A percentile compares a stretch with the other conserved stretches of the same genome.
Evolutionary conservation across 345 rosid species (phyloP).

Genomic region (Hibiscus mutabilis): DNA sequence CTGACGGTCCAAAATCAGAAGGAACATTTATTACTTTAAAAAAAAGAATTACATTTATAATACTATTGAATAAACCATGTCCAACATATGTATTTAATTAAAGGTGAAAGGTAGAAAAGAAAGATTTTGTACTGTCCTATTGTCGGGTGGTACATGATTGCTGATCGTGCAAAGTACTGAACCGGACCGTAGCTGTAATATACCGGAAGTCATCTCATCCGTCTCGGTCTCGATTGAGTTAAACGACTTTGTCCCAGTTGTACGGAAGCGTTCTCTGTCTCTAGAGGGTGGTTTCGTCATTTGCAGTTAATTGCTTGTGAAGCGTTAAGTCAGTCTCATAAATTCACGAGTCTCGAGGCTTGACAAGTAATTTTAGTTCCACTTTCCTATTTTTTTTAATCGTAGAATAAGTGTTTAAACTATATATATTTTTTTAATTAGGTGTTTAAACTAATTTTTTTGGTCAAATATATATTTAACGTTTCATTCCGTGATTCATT

Average conservation of each 20-base stretch:
- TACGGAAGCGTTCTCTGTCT: not conserved
- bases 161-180: not conserved
- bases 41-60: too few species aligned
- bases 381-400: too few species aligned
- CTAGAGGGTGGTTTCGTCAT: not conserved
- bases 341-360: not conserved
- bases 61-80: too few species aligned
- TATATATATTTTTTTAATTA: too few species aligned
- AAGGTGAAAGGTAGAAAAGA: not conserved
- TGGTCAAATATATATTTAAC: too few species aligned
- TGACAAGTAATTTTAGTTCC: too few species aligned
- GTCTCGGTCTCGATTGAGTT: too few species aligned
- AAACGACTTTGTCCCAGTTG: not conserved
- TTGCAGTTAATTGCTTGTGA: not conserved
- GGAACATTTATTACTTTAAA: not conserved
- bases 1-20: not conserved
- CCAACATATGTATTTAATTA: too few species aligned
- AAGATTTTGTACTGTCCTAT: not conserved
- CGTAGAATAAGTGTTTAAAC: too few species aligned
- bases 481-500: too few species aligned
- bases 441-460: too few species aligned
- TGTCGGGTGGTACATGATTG: not conserved
- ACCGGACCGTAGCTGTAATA: not conserved
- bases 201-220: too few species aligned
- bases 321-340: slow-evolving; percentile 1